These are phyloP conservation scores for Colletotrichum nymphaeae DNA, from an alignment of 2,329 filamentous ascomycete genomes.

Conservation along the genomic window DNA sequence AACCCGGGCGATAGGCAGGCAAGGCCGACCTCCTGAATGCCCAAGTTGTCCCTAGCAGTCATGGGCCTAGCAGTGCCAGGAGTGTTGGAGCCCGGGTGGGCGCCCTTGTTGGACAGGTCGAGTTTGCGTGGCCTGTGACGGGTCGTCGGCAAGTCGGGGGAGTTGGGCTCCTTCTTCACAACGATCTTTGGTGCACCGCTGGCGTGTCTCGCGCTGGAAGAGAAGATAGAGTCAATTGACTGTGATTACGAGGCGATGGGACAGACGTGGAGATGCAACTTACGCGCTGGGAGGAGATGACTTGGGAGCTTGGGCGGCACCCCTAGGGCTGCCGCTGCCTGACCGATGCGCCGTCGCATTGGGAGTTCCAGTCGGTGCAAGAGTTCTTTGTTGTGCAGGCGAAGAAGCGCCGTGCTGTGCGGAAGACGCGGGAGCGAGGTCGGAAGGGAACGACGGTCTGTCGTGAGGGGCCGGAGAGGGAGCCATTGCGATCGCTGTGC, in stretches of 20 bases:
- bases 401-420: constrained; percentile 49
- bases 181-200: constrained; percentile 79
- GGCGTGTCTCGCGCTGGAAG: constrained; percentile 62
- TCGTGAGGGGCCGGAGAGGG: constrained; percentile 76
- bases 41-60: constrained; percentile 82
- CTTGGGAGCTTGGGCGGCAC: constrained; percentile 54
- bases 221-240: constrained; percentile 10
- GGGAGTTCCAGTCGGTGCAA: constrained; percentile 52
- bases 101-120: constrained; percentile 76
- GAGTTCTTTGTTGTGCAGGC: constrained; percentile 58
- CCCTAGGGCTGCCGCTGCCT: constrained; percentile 66
- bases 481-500: constrained; percentile 75
- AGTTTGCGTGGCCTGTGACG: constrained; percentile 81
- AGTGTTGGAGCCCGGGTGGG: constrained; percentile 60
- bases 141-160: constrained; percentile 80
- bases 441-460: constrained; percentile 67
- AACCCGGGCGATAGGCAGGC: constrained; percentile 97
- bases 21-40: constrained; percentile 91
- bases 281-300: constrained; percentile 71
- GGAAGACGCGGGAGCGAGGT: constrained; percentile 51
- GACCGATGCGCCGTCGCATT: constrained; percentile 59
- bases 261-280: constrained; percentile 43
- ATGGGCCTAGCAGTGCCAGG: constrained; percentile 77
- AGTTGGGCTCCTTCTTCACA: constrained; percentile 96
- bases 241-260: constrained; percentile 21